Conservation (phyloP, 1,284 basidiomycete genomes). For the Acaromyces ingoldii region DNA sequence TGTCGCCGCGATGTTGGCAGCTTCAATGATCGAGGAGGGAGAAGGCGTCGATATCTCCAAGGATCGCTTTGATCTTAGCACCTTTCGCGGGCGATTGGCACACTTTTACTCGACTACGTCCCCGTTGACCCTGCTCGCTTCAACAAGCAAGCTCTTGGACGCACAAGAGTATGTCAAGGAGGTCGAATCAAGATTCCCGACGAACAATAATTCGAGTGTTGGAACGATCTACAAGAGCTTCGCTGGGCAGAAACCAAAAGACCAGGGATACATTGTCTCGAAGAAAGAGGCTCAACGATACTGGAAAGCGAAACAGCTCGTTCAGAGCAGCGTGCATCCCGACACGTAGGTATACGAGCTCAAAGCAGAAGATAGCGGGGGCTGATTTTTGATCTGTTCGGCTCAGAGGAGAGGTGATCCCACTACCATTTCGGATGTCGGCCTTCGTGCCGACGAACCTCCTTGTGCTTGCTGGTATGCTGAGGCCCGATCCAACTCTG, state of each 20-base stretch:
- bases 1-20: too few relatives aligned
- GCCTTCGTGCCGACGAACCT: slow-evolving; percentile 59
- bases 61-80: slow-evolving; percentile 9
- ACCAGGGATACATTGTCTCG: slow-evolving; percentile 18
- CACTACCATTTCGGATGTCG: slow-evolving; percentile 57
- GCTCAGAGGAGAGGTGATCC: slow-evolving; percentile 43
- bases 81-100: slow-evolving; percentile 52
- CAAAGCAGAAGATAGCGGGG: too few relatives aligned
- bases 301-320: slow-evolving; percentile 33
- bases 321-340: slow-evolving; percentile 55
- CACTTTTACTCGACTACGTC: slow-evolving; percentile 58
- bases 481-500: slow-evolving; percentile 23
- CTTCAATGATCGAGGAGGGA: background rate
- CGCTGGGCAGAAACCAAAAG: too few relatives aligned
- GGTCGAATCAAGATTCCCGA: slow-evolving; percentile 20
- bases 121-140: slow-evolving; percentile 57
- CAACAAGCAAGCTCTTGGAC: slow-evolving; percentile 23
- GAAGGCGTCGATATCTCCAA: slow-evolving; percentile 24
- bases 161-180: slow-evolving; percentile 21
- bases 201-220: too few relatives aligned
- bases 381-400: too few relatives aligned
- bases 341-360: too few relatives aligned
- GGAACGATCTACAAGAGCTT: too few relatives aligned
- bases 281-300: slow-evolving; percentile 22
- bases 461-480: slow-evolving; percentile 55